phyloP scores from a whole-genome alignment of 495 filamentous ascomycete genomes.

The Aspergillus asperescens region DNA sequence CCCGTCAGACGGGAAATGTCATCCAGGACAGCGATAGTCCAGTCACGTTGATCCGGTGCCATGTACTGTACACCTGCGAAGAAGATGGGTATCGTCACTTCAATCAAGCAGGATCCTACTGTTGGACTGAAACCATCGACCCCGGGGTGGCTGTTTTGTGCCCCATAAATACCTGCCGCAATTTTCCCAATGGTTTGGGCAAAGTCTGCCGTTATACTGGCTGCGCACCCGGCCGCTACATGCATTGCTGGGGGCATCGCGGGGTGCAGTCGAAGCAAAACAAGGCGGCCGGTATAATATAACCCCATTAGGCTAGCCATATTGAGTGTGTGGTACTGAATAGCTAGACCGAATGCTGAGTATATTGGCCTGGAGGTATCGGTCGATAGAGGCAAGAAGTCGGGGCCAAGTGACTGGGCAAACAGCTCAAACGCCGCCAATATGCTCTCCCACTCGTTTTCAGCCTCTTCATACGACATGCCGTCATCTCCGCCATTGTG shows the following conservation, averaged over 20 bases:
- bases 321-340: constrained; percentile 77
- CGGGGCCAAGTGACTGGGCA: constrained; percentile 58
- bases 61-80: constrained; percentile 81
- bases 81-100: constrained; percentile 75
- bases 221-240: constrained; percentile 69
- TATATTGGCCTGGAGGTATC: constrained; percentile 59
- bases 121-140: constrained; percentile 63
- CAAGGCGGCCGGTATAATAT: constrained; percentile 75
- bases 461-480: constrained; percentile 59
- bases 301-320: constrained; percentile 82
- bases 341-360: constrained; percentile 77
- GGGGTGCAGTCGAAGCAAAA: constrained; percentile 73
- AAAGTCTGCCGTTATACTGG: constrained; percentile 59
- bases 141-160: constrained; percentile 55
- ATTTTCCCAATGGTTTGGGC: constrained; percentile 77
- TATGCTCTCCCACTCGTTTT: constrained; percentile 77
- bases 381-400: constrained; percentile 71
- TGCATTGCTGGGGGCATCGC: constrained; percentile 90
- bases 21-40: constrained; percentile 66
- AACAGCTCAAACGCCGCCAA: constrained; percentile 62
- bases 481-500: constrained; percentile 52
- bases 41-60: constrained; percentile 63
- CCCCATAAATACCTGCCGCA: constrained; percentile 63
- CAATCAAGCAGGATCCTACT: constrained; percentile 75
- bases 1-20: constrained; percentile 77